These are phyloP conservation scores for Sequoia sempervirens DNA, from an alignment of 75 land plant species.

Conservation along the genomic window DNA sequence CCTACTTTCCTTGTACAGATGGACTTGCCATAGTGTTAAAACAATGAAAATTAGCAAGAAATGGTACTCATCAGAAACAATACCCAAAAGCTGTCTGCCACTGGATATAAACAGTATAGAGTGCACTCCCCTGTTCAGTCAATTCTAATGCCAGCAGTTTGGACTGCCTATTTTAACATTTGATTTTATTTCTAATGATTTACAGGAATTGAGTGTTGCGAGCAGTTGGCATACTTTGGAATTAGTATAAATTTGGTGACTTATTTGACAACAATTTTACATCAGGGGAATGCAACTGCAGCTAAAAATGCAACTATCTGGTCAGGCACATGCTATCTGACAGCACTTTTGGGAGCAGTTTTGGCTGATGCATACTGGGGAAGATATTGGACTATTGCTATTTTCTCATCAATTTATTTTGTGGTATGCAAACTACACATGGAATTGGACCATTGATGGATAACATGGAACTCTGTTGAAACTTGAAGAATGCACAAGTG, in stretches of 20 bases:
- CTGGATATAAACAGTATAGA: background rate
- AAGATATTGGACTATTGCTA: slow-evolving; percentile 81
- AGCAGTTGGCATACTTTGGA: slow-evolving; percentile 89
- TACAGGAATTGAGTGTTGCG: slow-evolving; percentile 79
- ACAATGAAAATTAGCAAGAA: background rate
- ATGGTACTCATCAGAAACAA: too few relatives aligned
- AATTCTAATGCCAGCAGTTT: background rate
- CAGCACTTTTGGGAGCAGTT: slow-evolving; percentile 86
- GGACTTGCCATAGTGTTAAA: background rate
- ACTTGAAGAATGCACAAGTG: background rate
- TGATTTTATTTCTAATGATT: background rate
- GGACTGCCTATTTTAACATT: background rate
- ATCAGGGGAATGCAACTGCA: slow-evolving; percentile 75
- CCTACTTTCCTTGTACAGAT: background rate
- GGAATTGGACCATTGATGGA: background rate
- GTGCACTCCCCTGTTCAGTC: background rate
- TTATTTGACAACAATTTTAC: slow-evolving; percentile 63
- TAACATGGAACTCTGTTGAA: background rate
- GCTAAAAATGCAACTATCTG: slow-evolving; percentile 84
- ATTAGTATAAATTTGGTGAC: slow-evolving; percentile 76
- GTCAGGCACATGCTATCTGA: slow-evolving; percentile 80
- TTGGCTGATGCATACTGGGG: slow-evolving; percentile 94
- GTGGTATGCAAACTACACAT: slow-evolving; percentile 32
- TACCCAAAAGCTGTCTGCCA: background rate
- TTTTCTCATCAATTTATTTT: slow-evolving; percentile 71